These are phyloP conservation scores for Talaromyces stipitatus DNA, from an alignment of 495 filamentous ascomycete species.

Conservation along the genomic window DNA sequence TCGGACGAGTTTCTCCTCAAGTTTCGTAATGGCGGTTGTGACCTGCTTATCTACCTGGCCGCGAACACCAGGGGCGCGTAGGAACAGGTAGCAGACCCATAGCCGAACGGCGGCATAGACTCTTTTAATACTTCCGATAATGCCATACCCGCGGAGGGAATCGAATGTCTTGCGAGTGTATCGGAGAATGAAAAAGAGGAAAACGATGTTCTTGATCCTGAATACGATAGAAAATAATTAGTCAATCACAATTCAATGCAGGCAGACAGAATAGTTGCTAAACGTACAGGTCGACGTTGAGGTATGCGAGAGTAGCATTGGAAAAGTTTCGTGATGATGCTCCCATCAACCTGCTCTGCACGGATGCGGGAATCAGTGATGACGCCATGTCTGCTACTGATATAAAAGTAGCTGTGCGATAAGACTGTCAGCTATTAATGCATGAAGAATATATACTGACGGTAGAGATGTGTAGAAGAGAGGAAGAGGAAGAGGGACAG, in stretches of 20 bases:
- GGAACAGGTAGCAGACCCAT: conserved; percentile 74
- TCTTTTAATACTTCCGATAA: conserved; percentile 70
- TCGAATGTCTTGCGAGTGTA: conserved; percentile 75
- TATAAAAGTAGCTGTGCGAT: not conserved
- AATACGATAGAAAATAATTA: conserved; percentile 7
- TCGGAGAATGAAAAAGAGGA: conserved; percentile 82
- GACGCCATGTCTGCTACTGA: conserved; percentile 6
- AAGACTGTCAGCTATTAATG: not conserved
- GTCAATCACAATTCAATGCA: not conserved
- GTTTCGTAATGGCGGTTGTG: conserved; percentile 53
- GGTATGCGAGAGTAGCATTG: conserved; percentile 47
- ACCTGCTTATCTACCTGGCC: conserved; percentile 77
- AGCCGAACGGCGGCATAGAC: conserved; percentile 62
- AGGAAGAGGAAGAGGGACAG: not conserved
- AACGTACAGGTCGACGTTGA: conserved; percentile 80
- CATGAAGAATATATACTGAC: not conserved
- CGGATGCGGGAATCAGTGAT: conserved; percentile 5
- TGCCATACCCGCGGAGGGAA: conserved; percentile 80
- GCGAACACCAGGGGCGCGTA: conserved; percentile 76
- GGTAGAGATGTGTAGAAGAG: not conserved
- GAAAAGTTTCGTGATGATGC: conserved; percentile 23
- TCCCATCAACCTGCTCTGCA: not conserved
- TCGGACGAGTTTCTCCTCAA: conserved; percentile 76
- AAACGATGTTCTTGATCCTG: conserved; percentile 81
- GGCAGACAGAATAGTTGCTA: not conserved